A percentile compares a stretch with the other conserved stretches of the same genome.
These are phyloP conservation scores for Xerophyta viscosa DNA, from an alignment of 106 monocot species.

Conservation along the genomic window DNA sequence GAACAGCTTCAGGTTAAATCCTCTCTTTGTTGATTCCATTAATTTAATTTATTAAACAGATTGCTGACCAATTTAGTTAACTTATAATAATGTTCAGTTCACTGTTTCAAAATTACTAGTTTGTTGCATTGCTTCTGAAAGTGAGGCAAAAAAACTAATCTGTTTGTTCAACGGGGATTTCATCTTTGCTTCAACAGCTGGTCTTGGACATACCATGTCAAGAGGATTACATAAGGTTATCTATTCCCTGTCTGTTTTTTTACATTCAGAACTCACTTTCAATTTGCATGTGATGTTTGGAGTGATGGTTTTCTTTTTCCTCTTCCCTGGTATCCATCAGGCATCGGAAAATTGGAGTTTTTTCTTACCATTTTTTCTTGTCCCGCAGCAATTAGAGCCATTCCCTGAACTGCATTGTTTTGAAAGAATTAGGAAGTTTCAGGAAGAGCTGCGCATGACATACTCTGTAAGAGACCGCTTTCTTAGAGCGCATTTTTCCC, in stretches of 20 bases:
- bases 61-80: background rate
- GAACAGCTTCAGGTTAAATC: constrained; percentile 78
- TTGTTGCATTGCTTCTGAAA: constrained; percentile 46
- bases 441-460: constrained; percentile 46
- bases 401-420: constrained; percentile 72
- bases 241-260: background rate
- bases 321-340: too few relatives aligned
- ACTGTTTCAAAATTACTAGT: constrained; percentile 81
- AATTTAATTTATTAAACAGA: background rate
- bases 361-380: background rate
- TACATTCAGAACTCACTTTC: too few relatives aligned
- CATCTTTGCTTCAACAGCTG: constrained; percentile 65
- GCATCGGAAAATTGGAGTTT: background rate
- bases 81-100: constrained; percentile 30
- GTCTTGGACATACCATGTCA: constrained; percentile 69
- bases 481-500: constrained; percentile 39
- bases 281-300: too few relatives aligned
- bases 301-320: too few relatives aligned
- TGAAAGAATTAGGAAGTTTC: constrained; percentile 50
- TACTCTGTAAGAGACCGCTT: constrained; percentile 73
- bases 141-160: constrained; percentile 1
- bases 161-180: constrained; percentile 36
- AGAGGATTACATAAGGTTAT: constrained; percentile 66
- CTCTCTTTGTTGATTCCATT: background rate
- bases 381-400: constrained; percentile 74